Base-by-base conservation (phyloP, 2,329 filamentous ascomycete species). In the Parasarocladium wereldwijsianum region DNA sequence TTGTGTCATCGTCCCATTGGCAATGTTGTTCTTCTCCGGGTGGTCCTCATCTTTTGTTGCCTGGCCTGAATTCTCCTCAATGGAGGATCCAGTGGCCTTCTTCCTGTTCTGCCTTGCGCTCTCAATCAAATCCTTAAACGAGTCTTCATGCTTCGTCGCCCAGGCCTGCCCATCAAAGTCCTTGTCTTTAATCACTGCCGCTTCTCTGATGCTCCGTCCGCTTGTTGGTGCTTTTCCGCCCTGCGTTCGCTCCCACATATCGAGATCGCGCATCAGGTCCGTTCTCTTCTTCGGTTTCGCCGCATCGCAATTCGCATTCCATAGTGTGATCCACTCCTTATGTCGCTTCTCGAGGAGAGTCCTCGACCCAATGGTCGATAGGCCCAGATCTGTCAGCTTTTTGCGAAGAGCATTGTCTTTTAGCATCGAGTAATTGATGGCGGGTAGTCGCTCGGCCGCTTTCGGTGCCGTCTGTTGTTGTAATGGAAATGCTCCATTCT, bases 281-380 rank as follows among this genome's bases (percentile, higher is more conserved):
- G 56, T 46, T 38, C 81, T 83, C 8, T 63, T 62, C 46, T 78
- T 80, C 0, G 84, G 84, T 2, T 61, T 60, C 20, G 68, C 69
- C 3, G 86, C 79, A 51, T 98, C 90, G 54, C 85, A 93, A 48
- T 98, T 98, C 8, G 92, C 82, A 50, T 98, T 98, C 79, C 84
- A 94, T 12, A 98, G 57, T 21, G 90, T 94, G 30, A 90, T 66
- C 86, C 86, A 98, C 52, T 98, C 90, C 15, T 71, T 82, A 45
- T 96, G 86, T 12, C 92, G 70, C 39, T 66, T 70, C 47, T 87
- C 78, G 32, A 96, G 60, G 2, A 86, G 61, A 26, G 65, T 58
- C 26, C 77, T 77, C 1, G 65, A 53, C 1, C 90, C 90, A 35
- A 58, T 62, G 8, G 64, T 67, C 0, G 83, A 76, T 33, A 96